These are phyloP conservation scores for Arthrinium puccinioides DNA, from an alignment of 2,329 filamentous ascomycete genomes.

Conservation along the genomic window DNA sequence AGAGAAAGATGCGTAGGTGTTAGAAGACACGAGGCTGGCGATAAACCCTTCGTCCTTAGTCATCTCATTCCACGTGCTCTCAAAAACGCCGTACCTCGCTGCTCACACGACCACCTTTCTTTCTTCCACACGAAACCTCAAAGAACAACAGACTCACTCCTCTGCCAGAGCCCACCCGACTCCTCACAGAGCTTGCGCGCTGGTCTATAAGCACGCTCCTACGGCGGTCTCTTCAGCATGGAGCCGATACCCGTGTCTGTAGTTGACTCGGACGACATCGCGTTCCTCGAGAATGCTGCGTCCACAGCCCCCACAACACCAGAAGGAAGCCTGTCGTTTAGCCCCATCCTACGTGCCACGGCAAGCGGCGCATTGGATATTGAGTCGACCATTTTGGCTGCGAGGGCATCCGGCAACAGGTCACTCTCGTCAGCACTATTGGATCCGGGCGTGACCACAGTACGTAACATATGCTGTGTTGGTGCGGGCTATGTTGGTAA, in stretches of 20 bases:
- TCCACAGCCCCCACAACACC: slow-evolving; percentile 39
- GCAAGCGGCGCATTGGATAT: slow-evolving; percentile 10
- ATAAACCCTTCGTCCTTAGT: no score
- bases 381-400: slow-evolving; percentile 6
- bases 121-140: no score
- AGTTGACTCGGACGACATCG: slow-evolving; percentile 21
- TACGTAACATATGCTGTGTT: slow-evolving; percentile 30
- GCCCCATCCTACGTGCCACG: slow-evolving; percentile 28
- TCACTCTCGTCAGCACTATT: slow-evolving; percentile 10
- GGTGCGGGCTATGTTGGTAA: slow-evolving; percentile 39
- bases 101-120: no score
- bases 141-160: no score
- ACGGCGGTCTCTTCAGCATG: slow-evolving; percentile 10
- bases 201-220: no score
- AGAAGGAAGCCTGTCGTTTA: slow-evolving; percentile 33
- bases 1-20: no score
- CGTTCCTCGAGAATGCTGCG: slow-evolving; percentile 15
- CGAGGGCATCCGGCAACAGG: slow-evolving; percentile 6
- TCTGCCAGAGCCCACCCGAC: no score
- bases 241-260: slow-evolving; percentile 12
- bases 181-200: no score
- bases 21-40: no score
- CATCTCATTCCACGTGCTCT: no score
- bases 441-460: slow-evolving; percentile 4
- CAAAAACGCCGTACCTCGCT: no score